Evolutionary conservation across 2,329 filamentous ascomycete genomes (phyloP).

Genomic region (Aspergillus neotritici): DNA sequence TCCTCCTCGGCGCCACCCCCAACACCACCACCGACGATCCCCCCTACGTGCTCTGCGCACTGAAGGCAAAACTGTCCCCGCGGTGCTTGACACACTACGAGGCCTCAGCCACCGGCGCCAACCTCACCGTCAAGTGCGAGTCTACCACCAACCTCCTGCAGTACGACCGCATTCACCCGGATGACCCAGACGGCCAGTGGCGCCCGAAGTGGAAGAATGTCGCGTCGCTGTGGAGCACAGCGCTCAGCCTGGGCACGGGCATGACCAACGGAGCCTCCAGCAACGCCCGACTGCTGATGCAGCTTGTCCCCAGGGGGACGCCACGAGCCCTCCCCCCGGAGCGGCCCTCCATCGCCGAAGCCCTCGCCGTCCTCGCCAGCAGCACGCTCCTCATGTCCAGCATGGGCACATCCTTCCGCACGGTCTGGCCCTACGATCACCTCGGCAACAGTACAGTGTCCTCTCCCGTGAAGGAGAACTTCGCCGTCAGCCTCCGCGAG

Average conservation of each 20-base stretch:
- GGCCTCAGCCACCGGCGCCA: slow-evolving; percentile 52
- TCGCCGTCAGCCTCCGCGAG: slow-evolving; percentile 58
- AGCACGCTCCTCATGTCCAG: slow-evolving; percentile 60
- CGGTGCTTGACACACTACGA: slow-evolving; percentile 59
- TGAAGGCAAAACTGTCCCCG: slow-evolving; percentile 59
- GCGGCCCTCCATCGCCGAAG: slow-evolving; percentile 66
- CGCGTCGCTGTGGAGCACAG: slow-evolving; percentile 49
- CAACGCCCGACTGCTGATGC: slow-evolving; percentile 54
- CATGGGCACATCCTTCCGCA: slow-evolving; percentile 55
- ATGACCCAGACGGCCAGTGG: slow-evolving; percentile 30
- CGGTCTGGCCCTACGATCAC: slow-evolving; percentile 48
- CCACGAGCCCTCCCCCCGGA: slow-evolving; percentile 40
- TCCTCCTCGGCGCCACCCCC: slow-evolving; percentile 56
- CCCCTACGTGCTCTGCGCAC: slow-evolving; percentile 62
- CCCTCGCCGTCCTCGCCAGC: slow-evolving; percentile 63
- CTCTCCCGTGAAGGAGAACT: slow-evolving; percentile 50
- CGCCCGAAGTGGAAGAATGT: slow-evolving; percentile 52
- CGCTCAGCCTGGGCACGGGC: slow-evolving; percentile 55
- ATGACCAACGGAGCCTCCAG: slow-evolving; percentile 52
- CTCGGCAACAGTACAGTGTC: slow-evolving; percentile 32
- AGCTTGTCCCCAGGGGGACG: slow-evolving; percentile 45
- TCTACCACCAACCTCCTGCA: slow-evolving; percentile 49
- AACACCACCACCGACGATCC: slow-evolving; percentile 21
- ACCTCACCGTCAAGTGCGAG: slow-evolving; percentile 59
- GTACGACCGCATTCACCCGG: slow-evolving; percentile 46